Percentiles rank a stretch among this genome's conserved stretches.
Conservation (phyloP, 78 protist genomes). For the Goniomonas avonlea region DNA sequence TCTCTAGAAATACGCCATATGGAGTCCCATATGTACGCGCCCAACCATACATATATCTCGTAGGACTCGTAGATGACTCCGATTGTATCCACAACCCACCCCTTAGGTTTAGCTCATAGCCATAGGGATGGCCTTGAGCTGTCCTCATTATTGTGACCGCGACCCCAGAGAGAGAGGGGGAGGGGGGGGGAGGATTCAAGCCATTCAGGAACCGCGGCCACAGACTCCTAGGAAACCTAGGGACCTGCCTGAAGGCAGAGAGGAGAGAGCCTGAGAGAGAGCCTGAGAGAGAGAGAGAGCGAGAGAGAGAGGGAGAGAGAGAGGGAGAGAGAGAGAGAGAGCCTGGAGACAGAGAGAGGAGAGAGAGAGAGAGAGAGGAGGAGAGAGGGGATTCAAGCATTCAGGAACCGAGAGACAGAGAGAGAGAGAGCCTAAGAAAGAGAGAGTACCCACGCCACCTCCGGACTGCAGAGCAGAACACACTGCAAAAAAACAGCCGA, state of each 20-base stretch:
- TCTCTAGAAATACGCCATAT: no score
- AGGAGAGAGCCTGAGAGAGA: not conserved
- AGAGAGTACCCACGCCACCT: not conserved
- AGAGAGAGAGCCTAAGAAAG: not conserved
- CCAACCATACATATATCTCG: no score
- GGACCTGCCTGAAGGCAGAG: not conserved
- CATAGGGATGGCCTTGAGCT: no score
- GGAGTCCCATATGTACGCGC: no score
- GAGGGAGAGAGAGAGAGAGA: not conserved
- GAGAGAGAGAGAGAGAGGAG: not conserved
- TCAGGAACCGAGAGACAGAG: not conserved
- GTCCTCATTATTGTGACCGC: not conserved
- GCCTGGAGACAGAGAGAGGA: not conserved
- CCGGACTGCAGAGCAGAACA: not conserved
- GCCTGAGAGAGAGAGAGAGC: not conserved
- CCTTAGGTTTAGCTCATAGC: no score
- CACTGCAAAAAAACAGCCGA: not conserved
- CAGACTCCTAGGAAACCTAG: not conserved
- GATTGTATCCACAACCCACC: no score
- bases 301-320: not conserved
- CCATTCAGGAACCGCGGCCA: no score
- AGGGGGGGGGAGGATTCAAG: not conserved
- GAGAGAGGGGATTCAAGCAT: no score
- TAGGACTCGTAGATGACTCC: no score
- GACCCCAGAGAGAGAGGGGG: not conserved